Percentiles rank a stretch among this genome's conserved stretches.
phyloP scores from a whole-genome alignment of 352 stramenopile genomes.

The Phytopythium helicoides region DNA sequence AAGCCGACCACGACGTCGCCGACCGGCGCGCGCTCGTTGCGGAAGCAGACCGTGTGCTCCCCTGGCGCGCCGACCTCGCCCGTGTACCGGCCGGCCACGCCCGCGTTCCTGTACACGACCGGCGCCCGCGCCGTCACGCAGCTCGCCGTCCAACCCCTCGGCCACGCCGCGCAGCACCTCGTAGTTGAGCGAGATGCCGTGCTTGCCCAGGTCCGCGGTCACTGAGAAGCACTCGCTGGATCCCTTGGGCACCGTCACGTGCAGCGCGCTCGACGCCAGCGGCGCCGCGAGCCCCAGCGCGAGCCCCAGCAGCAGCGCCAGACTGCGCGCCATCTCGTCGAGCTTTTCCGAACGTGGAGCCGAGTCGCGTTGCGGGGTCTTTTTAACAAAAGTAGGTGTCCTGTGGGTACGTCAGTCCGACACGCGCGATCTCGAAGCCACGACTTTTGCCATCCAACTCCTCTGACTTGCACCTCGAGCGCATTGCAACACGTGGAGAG shows the following conservation, averaged over 20 bases:
- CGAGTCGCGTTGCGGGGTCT: too few species aligned
- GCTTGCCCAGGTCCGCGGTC: slow-evolving; percentile 65
- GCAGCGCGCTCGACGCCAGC: slow-evolving; percentile 23
- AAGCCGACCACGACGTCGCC: slow-evolving; percentile 80
- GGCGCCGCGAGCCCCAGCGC: slow-evolving; percentile 11
- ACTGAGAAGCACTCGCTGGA: slow-evolving; percentile 72
- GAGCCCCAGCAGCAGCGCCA: slow-evolving; percentile 12
- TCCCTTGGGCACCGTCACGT: slow-evolving; percentile 43
- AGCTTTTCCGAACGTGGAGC: not conserved
- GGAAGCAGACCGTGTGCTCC: slow-evolving; percentile 72
- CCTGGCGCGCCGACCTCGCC: slow-evolving; percentile 54
- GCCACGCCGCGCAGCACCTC: slow-evolving; percentile 71
- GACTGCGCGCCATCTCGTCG: not conserved
- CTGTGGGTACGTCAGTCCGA: too few species aligned
- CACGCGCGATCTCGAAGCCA: not conserved
- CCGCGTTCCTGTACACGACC: slow-evolving; percentile 54
- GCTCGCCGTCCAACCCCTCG: slow-evolving; percentile 61
- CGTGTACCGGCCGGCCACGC: slow-evolving; percentile 52
- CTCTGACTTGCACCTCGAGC: too few species aligned
- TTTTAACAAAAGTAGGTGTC: too few species aligned
- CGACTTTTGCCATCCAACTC: too few species aligned
- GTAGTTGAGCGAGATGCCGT: slow-evolving; percentile 88
- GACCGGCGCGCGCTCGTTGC: slow-evolving; percentile 52
- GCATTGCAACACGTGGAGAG: not conserved
- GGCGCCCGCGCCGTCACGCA: slow-evolving; percentile 60